phyloP scores from a whole-genome alignment of 257 asterid genomes.

The Linderniella brevidens region DNA sequence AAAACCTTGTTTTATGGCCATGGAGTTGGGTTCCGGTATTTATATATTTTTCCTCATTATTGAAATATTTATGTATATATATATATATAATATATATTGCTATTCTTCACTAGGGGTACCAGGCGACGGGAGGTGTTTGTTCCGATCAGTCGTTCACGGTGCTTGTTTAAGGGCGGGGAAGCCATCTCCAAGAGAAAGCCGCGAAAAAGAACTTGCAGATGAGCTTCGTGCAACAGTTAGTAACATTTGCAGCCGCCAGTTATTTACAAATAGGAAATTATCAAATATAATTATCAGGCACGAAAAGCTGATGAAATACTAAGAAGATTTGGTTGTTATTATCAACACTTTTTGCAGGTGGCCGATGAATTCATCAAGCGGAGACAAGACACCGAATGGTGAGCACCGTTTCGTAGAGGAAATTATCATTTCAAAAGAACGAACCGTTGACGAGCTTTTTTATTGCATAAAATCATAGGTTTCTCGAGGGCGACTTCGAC shows the following conservation, averaged over 20 bases:
- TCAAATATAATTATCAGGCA: too few species aligned
- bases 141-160: constrained; percentile 89
- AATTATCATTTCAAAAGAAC: too few species aligned
- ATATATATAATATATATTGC: too few species aligned
- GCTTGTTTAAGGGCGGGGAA: constrained; percentile 76
- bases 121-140: constrained; percentile 98
- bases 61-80: too few species aligned
- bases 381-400: constrained; percentile 88
- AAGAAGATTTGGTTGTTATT: neutral
- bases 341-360: constrained; percentile 54
- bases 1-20: too few species aligned
- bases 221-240: constrained; percentile 61
- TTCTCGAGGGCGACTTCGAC: constrained; percentile 87
- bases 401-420: too few species aligned
- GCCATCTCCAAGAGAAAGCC: constrained; percentile 51
- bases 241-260: too few species aligned
- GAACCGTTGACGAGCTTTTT: neutral
- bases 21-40: too few species aligned
- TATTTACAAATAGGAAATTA: too few species aligned
- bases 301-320: too few species aligned
- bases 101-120: constrained; percentile 76
- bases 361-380: constrained; percentile 78
- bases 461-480: constrained; percentile 28
- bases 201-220: constrained; percentile 72
- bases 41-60: too few species aligned